Evolutionary conservation across 176 grass and related monocot species (phyloP), one percentile per base, ranked within the genome.

Genomic region (Elymus sibiricus): DNA sequence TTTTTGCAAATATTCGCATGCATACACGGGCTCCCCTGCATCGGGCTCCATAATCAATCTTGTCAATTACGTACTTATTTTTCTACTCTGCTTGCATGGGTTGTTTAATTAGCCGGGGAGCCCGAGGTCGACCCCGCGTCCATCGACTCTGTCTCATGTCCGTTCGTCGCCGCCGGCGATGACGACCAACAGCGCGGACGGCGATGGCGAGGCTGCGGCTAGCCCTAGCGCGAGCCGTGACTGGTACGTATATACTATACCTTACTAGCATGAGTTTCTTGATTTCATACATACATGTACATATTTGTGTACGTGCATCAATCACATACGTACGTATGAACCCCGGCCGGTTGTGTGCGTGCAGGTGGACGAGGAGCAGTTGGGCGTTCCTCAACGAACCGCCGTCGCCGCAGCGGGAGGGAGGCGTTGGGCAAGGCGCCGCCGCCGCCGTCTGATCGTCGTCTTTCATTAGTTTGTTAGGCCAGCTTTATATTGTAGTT

Each of bases 331-430:
- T n/a, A n/a, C n/a, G n/a, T 29, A 29, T 29, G 29, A 29, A 29
- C 29, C 29, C 40, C 40, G 51, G 51, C 51, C 14, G 51, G 51
- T 56, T 56, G 53, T 9, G 16, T 51, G 46, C 16, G 27, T 19
- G 44, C 25, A 53, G 93, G 93, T 98, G 96, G 96, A 94, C 96
- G 21, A 74, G 88, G 76, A 98, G 96, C 91, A 98, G 51, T 80
- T 95, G 79, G 88, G 96, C 93, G 43, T 95, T 95, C 75, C 91
- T 98, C 6, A 98, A 98, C 73, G 96, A 98, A 82, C 90, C 93
- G 43, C 96, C 93, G 46, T 16, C 16, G 31, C 38, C 5, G n/a
- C 68, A 13, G 37, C 70, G 19, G n/a, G 39, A n/a, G 0, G 61
- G 91, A 93, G 82, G 32, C 16, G n/a, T 22, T 12, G 19, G 65